Percentiles rank a stretch among this genome's conserved stretches.
Evolutionary conservation across 768 basidiomycete genomes (phyloP).

Genomic region (Amanita thiersii): DNA sequence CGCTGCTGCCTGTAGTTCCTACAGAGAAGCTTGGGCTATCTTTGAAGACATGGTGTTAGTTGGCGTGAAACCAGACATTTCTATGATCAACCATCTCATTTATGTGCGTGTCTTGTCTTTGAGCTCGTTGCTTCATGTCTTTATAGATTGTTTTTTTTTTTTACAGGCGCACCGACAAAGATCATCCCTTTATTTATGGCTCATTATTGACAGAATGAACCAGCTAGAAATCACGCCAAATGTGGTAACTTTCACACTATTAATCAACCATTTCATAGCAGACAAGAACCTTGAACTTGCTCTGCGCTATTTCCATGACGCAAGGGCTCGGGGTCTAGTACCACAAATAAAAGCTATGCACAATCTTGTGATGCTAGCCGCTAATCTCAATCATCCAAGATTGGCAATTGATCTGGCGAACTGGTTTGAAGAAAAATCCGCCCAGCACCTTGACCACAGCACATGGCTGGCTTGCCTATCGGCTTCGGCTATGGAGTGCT

Average conservation of each 20-base stretch:
- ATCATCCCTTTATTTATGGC: slow-evolving; percentile 32
- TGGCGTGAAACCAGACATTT: slow-evolving; percentile 38
- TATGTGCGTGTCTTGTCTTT: slow-evolving; percentile 29
- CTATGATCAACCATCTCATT: slow-evolving; percentile 53
- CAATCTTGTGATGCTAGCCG: slow-evolving; percentile 44
- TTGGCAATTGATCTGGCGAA: slow-evolving; percentile 67
- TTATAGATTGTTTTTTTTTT: not conserved
- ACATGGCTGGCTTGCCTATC: slow-evolving; percentile 64
- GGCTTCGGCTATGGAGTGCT: slow-evolving; percentile 54
- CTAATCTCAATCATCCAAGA: slow-evolving; percentile 45
- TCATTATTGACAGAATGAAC: slow-evolving; percentile 49
- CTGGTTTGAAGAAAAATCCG: slow-evolving; percentile 47
- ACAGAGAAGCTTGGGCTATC: slow-evolving; percentile 53
- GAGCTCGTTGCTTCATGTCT: not conserved
- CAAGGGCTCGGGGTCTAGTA: slow-evolving; percentile 42
- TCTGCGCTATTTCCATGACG: slow-evolving; percentile 50
- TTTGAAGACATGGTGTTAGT: slow-evolving; percentile 58
- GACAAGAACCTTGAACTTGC: slow-evolving; percentile 58
- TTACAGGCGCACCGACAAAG: slow-evolving; percentile 38
- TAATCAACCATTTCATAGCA: slow-evolving; percentile 39
- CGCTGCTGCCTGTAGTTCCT: slow-evolving; percentile 31
- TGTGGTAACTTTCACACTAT: slow-evolving; percentile 40
- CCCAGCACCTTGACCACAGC: slow-evolving; percentile 41
- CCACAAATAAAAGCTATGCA: slow-evolving; percentile 44
- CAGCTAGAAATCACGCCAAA: slow-evolving; percentile 40